phyloP scores from a whole-genome alignment of 305 asterid genomes.

The Ajuga reptans region DNA sequence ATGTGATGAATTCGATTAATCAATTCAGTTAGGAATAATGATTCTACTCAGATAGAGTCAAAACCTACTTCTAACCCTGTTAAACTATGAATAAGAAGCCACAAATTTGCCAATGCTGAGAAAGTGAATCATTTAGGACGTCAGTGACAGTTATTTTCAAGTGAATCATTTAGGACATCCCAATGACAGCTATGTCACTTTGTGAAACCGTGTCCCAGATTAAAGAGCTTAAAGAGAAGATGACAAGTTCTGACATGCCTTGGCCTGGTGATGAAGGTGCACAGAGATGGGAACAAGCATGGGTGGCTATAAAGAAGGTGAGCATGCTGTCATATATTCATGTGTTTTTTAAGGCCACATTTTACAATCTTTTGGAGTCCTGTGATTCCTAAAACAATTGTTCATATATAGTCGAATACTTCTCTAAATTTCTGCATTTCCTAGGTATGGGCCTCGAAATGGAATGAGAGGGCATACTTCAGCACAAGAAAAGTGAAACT shows the following conservation, averaged over 20 bases:
- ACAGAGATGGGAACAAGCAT: conserved; percentile 94
- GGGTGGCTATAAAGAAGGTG: conserved; percentile 95
- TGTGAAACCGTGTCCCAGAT: conserved; percentile 41
- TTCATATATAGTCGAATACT: neutral
- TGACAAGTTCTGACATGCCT: conserved; percentile 93
- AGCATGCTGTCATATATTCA: neutral
- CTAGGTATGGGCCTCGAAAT: conserved; percentile 99
- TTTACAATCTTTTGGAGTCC: neutral
- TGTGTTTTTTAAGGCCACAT: neutral
- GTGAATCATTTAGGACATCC: conserved; percentile 6
- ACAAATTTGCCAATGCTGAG: neutral
- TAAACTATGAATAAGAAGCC: conserved; percentile 8
- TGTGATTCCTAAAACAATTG: neutral
- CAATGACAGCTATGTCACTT: conserved; percentile 19
- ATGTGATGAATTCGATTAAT: neutral
- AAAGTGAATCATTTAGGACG: conserved; percentile 8
- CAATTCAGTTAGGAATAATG: neutral
- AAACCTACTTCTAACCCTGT: neutral
- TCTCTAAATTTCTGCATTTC: conserved; percentile 22
- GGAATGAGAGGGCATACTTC: conserved; percentile 99
- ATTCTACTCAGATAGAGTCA: neutral
- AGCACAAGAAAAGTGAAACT: conserved; percentile 95
- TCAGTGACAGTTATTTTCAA: conserved; percentile 16
- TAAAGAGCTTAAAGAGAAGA: conserved; percentile 76
- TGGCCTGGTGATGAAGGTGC: conserved; percentile 99